Evolutionary conservation across 176 grass and related monocot species (phyloP).

Genomic region (Lolium perenne): DNA sequence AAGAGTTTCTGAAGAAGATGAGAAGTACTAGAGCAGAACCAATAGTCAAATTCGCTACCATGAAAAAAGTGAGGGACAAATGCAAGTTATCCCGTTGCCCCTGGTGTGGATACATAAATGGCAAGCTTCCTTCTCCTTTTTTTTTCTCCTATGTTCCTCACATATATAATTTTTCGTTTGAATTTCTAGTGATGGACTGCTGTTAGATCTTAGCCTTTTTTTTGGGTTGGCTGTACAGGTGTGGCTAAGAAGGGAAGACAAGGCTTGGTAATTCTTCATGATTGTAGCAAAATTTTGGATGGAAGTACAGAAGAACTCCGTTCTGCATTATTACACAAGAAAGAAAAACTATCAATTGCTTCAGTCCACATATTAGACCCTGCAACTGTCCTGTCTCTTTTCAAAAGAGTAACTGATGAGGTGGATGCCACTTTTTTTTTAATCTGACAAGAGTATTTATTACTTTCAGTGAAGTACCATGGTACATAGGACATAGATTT

Average conservation of each 20-base stretch:
- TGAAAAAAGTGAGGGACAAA: constrained; percentile 92
- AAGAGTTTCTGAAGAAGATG: constrained; percentile 87
- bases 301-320: constrained; percentile 61
- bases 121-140: constrained; percentile 46
- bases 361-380: constrained; percentile 60
- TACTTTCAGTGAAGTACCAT: constrained; percentile 12
- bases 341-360: constrained; percentile 59
- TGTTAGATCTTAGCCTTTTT: constrained; percentile 26
- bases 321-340: constrained; percentile 67
- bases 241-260: constrained; percentile 77
- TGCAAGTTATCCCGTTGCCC: constrained; percentile 87
- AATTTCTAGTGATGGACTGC: not conserved
- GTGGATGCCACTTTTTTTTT: constrained; percentile 46
- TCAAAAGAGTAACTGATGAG: constrained; percentile 86
- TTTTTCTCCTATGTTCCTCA: not conserved
- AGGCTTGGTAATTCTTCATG: constrained; percentile 67
- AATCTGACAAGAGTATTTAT: constrained; percentile 16
- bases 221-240: constrained; percentile 62
- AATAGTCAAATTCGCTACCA: constrained; percentile 55
- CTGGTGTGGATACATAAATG: constrained; percentile 78
- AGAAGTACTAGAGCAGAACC: constrained; percentile 74
- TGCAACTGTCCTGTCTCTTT: constrained; percentile 69
- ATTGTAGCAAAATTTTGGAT: constrained; percentile 78
- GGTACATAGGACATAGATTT: constrained; percentile 10
- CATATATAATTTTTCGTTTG: not conserved